These are phyloP conservation scores for Miscanthus lutarioriparius DNA, from an alignment of 176 grass and related monocot genomes.

Conservation along the genomic window DNA sequence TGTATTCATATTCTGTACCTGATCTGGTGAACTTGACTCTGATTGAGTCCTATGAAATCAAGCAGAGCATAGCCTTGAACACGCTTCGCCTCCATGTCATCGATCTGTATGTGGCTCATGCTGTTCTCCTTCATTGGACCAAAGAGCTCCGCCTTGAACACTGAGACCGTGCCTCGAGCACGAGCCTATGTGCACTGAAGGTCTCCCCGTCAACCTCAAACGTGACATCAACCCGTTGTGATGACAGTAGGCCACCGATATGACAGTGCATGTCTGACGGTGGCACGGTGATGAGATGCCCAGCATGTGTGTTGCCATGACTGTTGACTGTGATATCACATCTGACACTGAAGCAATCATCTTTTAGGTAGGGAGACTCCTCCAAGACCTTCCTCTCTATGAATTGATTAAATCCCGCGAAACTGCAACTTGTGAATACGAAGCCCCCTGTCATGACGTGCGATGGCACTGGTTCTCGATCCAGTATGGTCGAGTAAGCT, in stretches of 20 bases:
- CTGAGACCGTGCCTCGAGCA: slow-evolving; percentile 17
- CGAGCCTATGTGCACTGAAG: not conserved
- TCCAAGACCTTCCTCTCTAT: not conserved
- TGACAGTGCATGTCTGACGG: not conserved
- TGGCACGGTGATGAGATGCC: not conserved
- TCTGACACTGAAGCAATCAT: slow-evolving; percentile 1
- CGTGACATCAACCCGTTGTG: not conserved
- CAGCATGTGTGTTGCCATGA: no score
- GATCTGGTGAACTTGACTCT: no score
- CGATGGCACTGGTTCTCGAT: no score
- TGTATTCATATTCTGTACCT: no score
- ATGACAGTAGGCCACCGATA: not conserved
- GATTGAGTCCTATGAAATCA: no score
- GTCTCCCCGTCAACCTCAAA: not conserved
- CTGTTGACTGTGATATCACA: not conserved
- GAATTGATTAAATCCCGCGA: no score
- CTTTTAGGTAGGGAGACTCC: not conserved
- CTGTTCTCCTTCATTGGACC: slow-evolving; percentile 11
- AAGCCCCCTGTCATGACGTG: no score
- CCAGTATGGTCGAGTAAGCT: no score
- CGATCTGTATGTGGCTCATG: not conserved
- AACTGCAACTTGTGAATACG: no score
- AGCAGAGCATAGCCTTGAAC: slow-evolving; percentile 35
- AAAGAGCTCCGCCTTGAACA: slow-evolving; percentile 32
- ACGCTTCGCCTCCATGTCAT: not conserved